Evolutionary conservation across 2,329 filamentous ascomycete genomes (phyloP).

Genomic region (Botrytis squamosa): DNA sequence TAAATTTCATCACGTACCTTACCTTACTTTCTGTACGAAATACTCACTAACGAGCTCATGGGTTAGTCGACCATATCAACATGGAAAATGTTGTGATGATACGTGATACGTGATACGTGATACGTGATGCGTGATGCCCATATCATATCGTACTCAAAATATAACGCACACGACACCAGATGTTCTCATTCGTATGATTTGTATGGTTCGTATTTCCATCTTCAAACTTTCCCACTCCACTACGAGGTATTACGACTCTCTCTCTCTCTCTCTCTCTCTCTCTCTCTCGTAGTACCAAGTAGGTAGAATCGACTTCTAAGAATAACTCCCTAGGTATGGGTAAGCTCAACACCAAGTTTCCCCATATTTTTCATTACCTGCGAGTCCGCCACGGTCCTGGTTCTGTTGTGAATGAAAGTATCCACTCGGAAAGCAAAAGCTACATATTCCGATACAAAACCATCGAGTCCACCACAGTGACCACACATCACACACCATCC

Average conservation of each 20-base stretch:
- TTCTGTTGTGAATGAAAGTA: background rate
- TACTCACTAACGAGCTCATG: background rate
- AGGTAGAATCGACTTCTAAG: background rate
- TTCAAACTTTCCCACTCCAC: background rate
- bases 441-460: background rate
- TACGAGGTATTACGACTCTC: background rate
- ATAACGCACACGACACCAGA: background rate
- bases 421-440: background rate
- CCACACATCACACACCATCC: background rate
- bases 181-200: background rate
- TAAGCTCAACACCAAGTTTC: background rate
- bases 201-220: background rate
- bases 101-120: background rate
- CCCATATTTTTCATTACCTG: background rate
- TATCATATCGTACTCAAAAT: background rate
- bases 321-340: background rate
- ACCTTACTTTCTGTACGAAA: slow-evolving; percentile 10
- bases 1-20: slow-evolving; percentile 2
- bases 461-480: background rate
- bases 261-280: background rate
- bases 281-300: background rate
- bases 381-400: background rate
- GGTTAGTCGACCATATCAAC: background rate
- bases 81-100: background rate
- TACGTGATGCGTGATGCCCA: background rate